These are phyloP conservation scores for Rhizopogon rudus DNA, from an alignment of 768 basidiomycete genomes.

Conservation along the genomic window DNA sequence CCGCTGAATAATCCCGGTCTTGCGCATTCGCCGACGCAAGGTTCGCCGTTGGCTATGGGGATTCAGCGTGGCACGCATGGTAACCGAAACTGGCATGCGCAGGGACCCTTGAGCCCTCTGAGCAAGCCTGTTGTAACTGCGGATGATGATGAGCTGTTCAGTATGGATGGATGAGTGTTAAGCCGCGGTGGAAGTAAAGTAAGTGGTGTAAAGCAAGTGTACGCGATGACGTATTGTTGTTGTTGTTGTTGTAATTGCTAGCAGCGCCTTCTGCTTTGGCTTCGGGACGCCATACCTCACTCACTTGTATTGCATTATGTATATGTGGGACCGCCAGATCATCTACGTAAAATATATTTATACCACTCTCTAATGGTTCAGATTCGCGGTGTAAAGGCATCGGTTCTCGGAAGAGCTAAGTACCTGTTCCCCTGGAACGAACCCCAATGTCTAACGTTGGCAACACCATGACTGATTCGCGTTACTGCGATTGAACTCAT, in stretches of 20 bases:
- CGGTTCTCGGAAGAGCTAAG: background rate
- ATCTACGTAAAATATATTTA: constrained; percentile 3
- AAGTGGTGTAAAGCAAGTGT: constrained; percentile 1
- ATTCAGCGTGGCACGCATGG: constrained; percentile 14
- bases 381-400: background rate
- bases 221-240: background rate
- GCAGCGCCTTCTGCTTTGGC: background rate
- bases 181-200: background rate
- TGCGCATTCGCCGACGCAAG: constrained; percentile 12
- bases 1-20: constrained; percentile 4
- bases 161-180: constrained; percentile 49
- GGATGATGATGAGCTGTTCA: constrained; percentile 61
- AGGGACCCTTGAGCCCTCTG: constrained; percentile 50
- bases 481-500: too few species aligned
- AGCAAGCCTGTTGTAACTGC: constrained; percentile 55
- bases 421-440: too few species aligned
- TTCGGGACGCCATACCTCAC: constrained; percentile 1
- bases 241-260: constrained; percentile 1
- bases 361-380: background rate
- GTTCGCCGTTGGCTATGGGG: constrained; percentile 22
- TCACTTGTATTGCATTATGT: background rate
- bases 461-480: too few species aligned
- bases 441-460: too few species aligned
- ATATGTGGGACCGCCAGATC: background rate
- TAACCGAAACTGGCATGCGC: constrained; percentile 30